A percentile compares a stretch with the other conserved stretches of the same genome.
These are phyloP conservation scores for Paspalum vaginatum DNA, from an alignment of 176 grass and related monocot genomes.

Conservation along the genomic window DNA sequence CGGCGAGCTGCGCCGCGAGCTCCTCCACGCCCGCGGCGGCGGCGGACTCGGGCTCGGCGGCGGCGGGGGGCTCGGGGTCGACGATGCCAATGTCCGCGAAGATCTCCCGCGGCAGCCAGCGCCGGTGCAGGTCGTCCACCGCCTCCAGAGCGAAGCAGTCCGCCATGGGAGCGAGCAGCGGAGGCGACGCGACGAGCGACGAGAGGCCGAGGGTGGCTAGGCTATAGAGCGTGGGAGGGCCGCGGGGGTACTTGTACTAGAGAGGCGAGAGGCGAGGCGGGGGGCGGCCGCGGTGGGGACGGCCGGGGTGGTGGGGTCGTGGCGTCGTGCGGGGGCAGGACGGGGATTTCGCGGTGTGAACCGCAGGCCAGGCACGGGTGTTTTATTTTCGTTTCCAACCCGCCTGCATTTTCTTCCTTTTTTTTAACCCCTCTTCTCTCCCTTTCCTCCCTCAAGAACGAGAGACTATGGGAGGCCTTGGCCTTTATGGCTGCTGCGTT, in stretches of 20 bases:
- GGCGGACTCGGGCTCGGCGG: background rate
- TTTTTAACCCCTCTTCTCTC: background rate
- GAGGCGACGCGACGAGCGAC: too few relatives aligned
- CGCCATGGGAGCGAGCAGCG: slow-evolving; percentile 15
- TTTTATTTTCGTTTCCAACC: background rate
- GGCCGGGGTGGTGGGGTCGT: background rate
- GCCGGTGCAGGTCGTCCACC: slow-evolving; percentile 53
- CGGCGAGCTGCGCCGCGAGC: slow-evolving; percentile 50
- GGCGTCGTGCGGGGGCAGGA: background rate
- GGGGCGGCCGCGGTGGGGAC: background rate
- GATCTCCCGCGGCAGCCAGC: slow-evolving; percentile 66
- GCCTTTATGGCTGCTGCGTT: background rate
- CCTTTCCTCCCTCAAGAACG: background rate
- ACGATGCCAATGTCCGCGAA: slow-evolving; percentile 61
- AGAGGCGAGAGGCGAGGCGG: too few relatives aligned
- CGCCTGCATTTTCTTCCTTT: background rate
- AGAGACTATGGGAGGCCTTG: background rate
- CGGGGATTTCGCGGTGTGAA: slow-evolving; percentile 16
- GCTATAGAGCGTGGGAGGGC: background rate
- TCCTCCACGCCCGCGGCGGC: slow-evolving; percentile 37
- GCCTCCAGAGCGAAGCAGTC: slow-evolving; percentile 45
- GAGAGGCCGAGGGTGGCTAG: background rate
- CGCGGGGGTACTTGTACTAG: background rate
- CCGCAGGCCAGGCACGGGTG: background rate
- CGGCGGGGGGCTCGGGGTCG: background rate